Evolutionary conservation across 2,329 filamentous ascomycete genomes (phyloP).

Genomic region (Epichloe elymi): DNA sequence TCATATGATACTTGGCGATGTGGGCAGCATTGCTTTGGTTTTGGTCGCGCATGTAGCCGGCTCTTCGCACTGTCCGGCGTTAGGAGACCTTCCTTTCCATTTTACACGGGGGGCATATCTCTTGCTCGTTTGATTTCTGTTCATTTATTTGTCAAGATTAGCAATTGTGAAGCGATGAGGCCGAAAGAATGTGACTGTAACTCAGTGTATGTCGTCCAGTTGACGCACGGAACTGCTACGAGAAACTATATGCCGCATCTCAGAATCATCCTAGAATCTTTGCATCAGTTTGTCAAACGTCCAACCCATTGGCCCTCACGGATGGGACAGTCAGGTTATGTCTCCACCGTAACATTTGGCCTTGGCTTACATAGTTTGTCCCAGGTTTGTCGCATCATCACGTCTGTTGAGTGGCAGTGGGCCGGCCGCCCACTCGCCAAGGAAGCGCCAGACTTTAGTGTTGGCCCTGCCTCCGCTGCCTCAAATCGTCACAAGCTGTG

Average conservation of each 20-base stretch:
- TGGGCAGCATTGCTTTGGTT: neutral
- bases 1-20: neutral
- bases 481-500: neutral
- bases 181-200: neutral
- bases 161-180: neutral
- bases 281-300: neutral
- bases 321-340: no score
- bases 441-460: neutral
- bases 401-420: neutral
- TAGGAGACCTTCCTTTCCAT: neutral
- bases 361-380: no score
- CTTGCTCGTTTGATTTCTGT: neutral
- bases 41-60: neutral
- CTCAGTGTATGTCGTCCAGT: neutral
- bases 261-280: neutral
- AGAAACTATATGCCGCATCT: neutral
- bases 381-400: neutral
- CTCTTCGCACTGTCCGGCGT: conserved; percentile 8
- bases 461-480: neutral
- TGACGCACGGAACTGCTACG: neutral
- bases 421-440: no score
- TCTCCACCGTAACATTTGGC: no score
- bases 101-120: neutral
- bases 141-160: no score
- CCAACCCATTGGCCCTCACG: no score